These are phyloP conservation scores for Prunella vulgaris DNA, from an alignment of 257 asterid genomes.

Conservation along the genomic window DNA sequence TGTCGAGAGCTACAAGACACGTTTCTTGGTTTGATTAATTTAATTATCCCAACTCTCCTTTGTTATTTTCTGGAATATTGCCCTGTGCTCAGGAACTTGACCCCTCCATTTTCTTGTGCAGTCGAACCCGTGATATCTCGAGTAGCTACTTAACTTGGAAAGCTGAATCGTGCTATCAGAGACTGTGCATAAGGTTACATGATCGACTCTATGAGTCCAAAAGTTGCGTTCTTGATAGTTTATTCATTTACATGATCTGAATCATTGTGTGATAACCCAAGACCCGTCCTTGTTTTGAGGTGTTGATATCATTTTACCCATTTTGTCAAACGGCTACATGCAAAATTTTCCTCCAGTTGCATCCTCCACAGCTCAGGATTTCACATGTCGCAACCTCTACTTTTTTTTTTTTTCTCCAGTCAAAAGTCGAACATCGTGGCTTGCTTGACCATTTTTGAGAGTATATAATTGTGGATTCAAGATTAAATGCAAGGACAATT, in stretches of 20 bases:
- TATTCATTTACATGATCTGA: background rate
- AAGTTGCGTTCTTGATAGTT: background rate
- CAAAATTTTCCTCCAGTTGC: too few relatives aligned
- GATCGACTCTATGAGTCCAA: background rate
- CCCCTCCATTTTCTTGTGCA: conserved; percentile 16
- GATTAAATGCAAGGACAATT: too few relatives aligned
- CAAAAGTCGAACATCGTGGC: background rate
- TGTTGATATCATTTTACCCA: too few relatives aligned
- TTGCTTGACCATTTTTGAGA: background rate
- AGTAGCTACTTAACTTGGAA: background rate
- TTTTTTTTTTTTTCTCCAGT: too few relatives aligned
- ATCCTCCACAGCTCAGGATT: too few relatives aligned
- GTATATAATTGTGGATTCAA: too few relatives aligned
- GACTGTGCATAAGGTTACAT: background rate
- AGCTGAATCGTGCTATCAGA: background rate
- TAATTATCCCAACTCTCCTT: background rate
- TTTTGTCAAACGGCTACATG: background rate
- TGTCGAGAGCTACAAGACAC: conserved; percentile 54
- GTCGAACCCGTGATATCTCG: background rate
- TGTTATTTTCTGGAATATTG: background rate
- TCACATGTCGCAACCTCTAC: too few relatives aligned
- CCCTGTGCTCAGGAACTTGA: background rate
- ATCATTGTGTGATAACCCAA: background rate
- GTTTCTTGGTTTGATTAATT: conserved; percentile 40
- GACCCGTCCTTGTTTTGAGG: background rate